A percentile compares a stretch with the other conserved stretches of the same genome.
These are phyloP conservation scores for Boletellus emodensis DNA, from an alignment of 768 basidiomycete species.

Conservation along the genomic window DNA sequence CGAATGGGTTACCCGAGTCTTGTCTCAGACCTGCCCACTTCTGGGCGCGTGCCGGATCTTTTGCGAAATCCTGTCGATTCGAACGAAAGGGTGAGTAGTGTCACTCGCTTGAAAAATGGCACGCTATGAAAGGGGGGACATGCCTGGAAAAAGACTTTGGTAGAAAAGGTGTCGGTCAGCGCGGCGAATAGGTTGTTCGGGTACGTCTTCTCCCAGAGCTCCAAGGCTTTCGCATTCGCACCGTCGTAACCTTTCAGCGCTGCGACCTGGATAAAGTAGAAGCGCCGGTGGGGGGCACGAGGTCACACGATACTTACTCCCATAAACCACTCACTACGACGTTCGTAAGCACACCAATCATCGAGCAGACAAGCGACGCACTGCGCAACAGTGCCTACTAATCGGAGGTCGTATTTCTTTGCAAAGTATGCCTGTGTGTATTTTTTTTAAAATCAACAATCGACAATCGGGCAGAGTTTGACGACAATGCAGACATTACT, in stretches of 20 bases:
- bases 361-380: conserved; percentile 36
- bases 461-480: neutral
- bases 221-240: conserved; percentile 69
- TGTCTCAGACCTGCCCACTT: conserved; percentile 86
- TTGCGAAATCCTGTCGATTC: conserved; percentile 49
- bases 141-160: conserved; percentile 78
- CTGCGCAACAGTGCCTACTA: conserved; percentile 86
- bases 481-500: conserved; percentile 65
- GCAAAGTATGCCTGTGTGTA: conserved; percentile 74
- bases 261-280: conserved; percentile 51
- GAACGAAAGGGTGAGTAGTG: too few relatives aligned
- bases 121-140: conserved; percentile 3
- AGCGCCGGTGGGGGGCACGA: neutral
- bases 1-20: conserved; percentile 88
- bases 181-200: conserved; percentile 59
- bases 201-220: conserved; percentile 84
- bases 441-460: neutral
- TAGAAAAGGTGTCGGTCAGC: conserved; percentile 94
- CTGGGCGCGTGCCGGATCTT: conserved; percentile 53
- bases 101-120: neutral
- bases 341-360: conserved; percentile 3
- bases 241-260: conserved; percentile 80
- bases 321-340: conserved; percentile 84
- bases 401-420: conserved; percentile 57
- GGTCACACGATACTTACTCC: conserved; percentile 45